These are phyloP conservation scores for Suillus ampliporus DNA, from an alignment of 768 basidiomycete species.

Conservation along the genomic window DNA sequence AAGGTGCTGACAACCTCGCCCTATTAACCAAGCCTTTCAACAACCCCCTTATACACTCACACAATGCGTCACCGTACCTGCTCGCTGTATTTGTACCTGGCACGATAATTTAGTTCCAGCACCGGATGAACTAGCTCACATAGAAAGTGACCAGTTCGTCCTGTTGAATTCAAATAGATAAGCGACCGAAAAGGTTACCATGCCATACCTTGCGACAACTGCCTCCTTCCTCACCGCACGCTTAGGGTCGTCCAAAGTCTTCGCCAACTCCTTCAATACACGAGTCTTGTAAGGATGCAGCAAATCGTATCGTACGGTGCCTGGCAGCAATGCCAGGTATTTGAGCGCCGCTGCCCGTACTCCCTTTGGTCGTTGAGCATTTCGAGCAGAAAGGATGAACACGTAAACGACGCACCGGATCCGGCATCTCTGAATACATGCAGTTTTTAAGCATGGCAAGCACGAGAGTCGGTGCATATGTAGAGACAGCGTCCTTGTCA, in stretches of 20 bases:
- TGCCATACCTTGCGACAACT: slow-evolving; percentile 71
- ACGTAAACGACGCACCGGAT: slow-evolving; percentile 50
- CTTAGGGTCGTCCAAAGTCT: slow-evolving; percentile 88
- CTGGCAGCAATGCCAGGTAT: slow-evolving; percentile 76
- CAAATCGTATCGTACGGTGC: slow-evolving; percentile 78
- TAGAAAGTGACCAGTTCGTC: slow-evolving; percentile 31
- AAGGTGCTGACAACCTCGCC: too few relatives aligned
- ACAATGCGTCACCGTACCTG: neutral
- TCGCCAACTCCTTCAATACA: slow-evolving; percentile 77
- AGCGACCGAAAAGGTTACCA: neutral
- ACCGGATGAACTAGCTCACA: neutral
- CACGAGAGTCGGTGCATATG: slow-evolving; percentile 76
- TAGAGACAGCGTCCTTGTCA: slow-evolving; percentile 57
- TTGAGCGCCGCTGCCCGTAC: slow-evolving; percentile 78
- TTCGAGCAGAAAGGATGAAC: neutral
- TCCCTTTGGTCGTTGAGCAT: slow-evolving; percentile 48
- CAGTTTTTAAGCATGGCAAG: slow-evolving; percentile 73
- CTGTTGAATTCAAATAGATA: slow-evolving; percentile 17
- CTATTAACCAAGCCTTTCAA: too few relatives aligned
- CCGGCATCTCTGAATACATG: slow-evolving; percentile 52
- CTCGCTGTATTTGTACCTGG: slow-evolving; percentile 37
- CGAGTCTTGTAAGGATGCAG: slow-evolving; percentile 79
- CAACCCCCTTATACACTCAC: too few relatives aligned
- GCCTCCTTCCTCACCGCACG: slow-evolving; percentile 84
- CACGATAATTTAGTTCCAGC: slow-evolving; percentile 7